Base-by-base conservation (phyloP, 257 asterid genomes). In the Cynanchum wilfordii region DNA sequence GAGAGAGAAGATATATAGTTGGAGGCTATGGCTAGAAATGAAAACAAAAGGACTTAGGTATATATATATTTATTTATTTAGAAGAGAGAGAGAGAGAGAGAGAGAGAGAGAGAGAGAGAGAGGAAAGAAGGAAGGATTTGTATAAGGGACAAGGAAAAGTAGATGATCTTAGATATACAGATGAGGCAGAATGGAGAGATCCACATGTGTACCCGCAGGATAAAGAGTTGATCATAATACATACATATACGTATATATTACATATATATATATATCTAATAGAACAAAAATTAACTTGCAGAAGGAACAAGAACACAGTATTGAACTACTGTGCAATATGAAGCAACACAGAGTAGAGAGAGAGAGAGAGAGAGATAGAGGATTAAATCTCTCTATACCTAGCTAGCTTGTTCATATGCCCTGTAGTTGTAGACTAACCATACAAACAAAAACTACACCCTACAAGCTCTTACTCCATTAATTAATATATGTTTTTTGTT, bases 161-260 rank as follows among this genome's bases (percentile, higher is more conserved):
- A 65, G 72, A 75, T 69, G 81, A 76, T 76, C 68, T 72, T 66
- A 76, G 70, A 60, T 60, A 60, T 59, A 62, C 76, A 64, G 79
- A 60, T 78, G 72, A 78, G 83, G 78, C 82, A 76, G 79, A 82
- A 76, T 75, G 83, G 82, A 83, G 76, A 79, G 67, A 71, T 80
- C 58, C 69, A 77, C 67, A 72, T 63, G 74, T 80, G 74, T 80
- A 74, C 75, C 70, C 45, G 73, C 70, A 73, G 74, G 79, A 76
- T 69, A 69, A 79, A 58, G 52, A 74, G 60, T 64, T 69, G 70
- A 71, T 42, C 47, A 56, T 13, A 13, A 51, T 74, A 73, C 66
- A 76, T 67, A 51, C 47, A 75, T 40, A 40, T 7, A 40, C 10
- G 7, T 42, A 38, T 42, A 42, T 42, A 42, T 42, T 42, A 42